Percentiles rank a stretch among this genome's conserved stretches.
Conservation (phyloP, 2,329 filamentous ascomycete genomes). For the Phialophora verrucosa region DNA sequence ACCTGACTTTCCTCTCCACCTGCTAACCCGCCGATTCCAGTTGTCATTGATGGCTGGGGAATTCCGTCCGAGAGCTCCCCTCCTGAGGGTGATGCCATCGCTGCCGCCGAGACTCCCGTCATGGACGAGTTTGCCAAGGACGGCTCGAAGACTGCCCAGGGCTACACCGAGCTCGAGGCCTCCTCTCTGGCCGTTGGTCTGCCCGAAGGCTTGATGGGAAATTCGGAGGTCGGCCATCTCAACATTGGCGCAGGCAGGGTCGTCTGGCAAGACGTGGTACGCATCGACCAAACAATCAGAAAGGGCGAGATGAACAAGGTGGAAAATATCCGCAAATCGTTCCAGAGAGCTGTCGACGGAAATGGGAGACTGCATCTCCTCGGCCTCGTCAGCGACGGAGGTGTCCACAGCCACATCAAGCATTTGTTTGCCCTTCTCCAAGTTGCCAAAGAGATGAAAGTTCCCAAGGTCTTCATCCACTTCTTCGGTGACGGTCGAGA, state of each 20-base stretch:
- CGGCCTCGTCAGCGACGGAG: constrained; percentile 91
- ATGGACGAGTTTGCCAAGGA: constrained; percentile 82
- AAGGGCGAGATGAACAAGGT: constrained; percentile 78
- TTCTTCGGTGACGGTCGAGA: constrained; percentile 99
- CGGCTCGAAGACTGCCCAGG: constrained; percentile 74
- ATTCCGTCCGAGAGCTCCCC: constrained; percentile 79
- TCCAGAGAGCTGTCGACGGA: constrained; percentile 79
- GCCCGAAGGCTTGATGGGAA: constrained; percentile 97
- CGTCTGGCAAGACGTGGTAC: constrained; percentile 97
- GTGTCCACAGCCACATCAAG: constrained; percentile 94
- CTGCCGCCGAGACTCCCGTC: constrained; percentile 86
- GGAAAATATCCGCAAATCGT: constrained; percentile 75
- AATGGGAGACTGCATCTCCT: constrained; percentile 92
- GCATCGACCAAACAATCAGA: constrained; percentile 92
- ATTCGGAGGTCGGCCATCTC: constrained; percentile 97
- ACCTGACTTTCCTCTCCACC: not conserved
- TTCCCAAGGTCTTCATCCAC: constrained; percentile 95
- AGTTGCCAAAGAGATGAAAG: constrained; percentile 84
- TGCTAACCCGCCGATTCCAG: constrained; percentile 53
- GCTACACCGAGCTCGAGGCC: constrained; percentile 91
- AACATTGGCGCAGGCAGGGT: constrained; percentile 98
- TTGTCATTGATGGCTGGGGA: constrained; percentile 99
- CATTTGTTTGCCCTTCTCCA: constrained; percentile 87
- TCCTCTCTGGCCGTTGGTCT: constrained; percentile 95
- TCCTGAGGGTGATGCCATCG: constrained; percentile 91